Base-by-base conservation (phyloP, 371 early-diverging fungal species). In the Gilbertella persicaria region DNA sequence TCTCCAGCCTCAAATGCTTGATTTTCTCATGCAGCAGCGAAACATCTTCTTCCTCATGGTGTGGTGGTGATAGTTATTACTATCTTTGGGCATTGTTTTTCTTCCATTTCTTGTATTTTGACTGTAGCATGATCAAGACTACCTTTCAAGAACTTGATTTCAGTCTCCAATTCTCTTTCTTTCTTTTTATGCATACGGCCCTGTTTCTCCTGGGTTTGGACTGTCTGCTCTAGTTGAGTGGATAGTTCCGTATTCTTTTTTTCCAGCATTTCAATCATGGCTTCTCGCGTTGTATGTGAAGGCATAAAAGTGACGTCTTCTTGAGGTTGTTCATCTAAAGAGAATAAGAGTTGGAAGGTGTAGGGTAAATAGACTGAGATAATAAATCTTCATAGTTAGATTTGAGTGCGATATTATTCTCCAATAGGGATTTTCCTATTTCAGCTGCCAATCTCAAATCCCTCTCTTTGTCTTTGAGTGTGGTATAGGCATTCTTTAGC, bases 391-490 rank as follows among this genome's bases (percentile, higher is more conserved):
- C 75, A 52, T 74, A 78, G 38, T 75, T 79, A 9, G 72, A 53
- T 53, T 75, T 70, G 38, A 82, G 61, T 16, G 45, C 56, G 16
- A 55, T 60, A 50, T 82, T 79, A 39, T 75, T 64, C 30, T 78
- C 78, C 43, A 79, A 47, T 16, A 81, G 55, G 13, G 67, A 66
- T 41, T 77, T 75, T 42, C 80, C 79, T 28, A 79, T 67, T 62
- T 71, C 62, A 16, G 78, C 79, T 17, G 82, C 79, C 33, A 75
- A 36, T 17, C 54, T 63, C 12, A 79, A 62, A 51, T 77, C 79
- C 49, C 40, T 58, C 37, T 66, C 67, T 42, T 59, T 66, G 20
- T 66, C 67, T 40, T 58, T 66, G 6, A 66, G 25, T 21, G 62
- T 45, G 8, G 38, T 52, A 36, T 66, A 66, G 5, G 62, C 67